These are phyloP conservation scores for Prunus mira DNA, from an alignment of 306 rosid genomes.

Conservation along the genomic window DNA sequence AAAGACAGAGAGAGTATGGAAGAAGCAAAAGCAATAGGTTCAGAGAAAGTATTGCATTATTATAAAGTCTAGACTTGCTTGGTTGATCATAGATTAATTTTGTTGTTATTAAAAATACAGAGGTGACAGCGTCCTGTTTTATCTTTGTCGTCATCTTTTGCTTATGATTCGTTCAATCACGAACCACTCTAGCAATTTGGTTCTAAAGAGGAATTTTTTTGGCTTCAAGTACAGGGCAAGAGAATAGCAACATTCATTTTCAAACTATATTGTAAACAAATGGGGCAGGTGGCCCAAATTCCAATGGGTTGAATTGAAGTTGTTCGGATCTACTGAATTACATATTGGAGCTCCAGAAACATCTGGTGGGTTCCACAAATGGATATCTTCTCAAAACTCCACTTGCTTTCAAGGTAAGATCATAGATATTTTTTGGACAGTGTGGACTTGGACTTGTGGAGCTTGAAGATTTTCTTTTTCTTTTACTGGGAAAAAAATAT, in stretches of 20 bases:
- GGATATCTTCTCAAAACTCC: background rate
- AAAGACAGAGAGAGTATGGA: background rate
- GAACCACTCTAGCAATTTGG: conserved; percentile 14
- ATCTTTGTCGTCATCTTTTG: conserved; percentile 14
- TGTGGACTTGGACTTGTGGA: background rate
- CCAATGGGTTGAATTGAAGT: background rate
- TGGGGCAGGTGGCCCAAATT: background rate
- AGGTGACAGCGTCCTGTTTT: conserved; percentile 6
- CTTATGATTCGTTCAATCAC: conserved; percentile 16
- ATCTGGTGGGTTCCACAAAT: background rate
- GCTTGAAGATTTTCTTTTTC: conserved; percentile 35
- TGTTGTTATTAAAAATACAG: background rate
- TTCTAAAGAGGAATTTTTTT: conserved; percentile 1
- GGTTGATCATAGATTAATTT: background rate
- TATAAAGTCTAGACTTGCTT: background rate
- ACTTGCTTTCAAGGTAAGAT: conserved; percentile 12
- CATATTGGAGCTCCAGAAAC: too few relatives aligned
- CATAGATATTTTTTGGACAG: conserved; percentile 39
- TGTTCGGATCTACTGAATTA: background rate
- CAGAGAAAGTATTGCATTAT: background rate
- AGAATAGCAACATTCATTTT: background rate
- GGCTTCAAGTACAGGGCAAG: conserved; percentile 1
- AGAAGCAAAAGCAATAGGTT: background rate
- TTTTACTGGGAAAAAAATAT: background rate
- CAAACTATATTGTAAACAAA: background rate